Conservation (phyloP, 2,329 filamentous ascomycete genomes). For the Pseudogymnoascus sp. region DNA sequence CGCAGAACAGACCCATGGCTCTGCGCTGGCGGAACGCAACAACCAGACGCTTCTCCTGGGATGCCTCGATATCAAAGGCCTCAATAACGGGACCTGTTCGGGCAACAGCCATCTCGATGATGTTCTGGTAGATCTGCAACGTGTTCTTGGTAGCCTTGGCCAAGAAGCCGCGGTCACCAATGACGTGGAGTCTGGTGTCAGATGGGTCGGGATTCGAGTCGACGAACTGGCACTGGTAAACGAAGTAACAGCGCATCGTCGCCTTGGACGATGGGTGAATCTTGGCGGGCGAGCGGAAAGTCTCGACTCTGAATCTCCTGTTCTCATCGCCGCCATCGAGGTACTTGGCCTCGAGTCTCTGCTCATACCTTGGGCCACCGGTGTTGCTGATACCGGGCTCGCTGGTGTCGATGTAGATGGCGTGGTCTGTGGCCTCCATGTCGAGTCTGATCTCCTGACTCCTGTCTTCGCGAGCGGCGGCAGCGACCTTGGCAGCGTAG, state of each 20-base stretch:
- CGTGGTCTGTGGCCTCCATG: constrained; percentile 90
- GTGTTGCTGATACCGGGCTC: constrained; percentile 72
- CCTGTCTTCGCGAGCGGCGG: constrained; percentile 87
- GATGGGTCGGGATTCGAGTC: constrained; percentile 63
- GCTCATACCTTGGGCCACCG: constrained; percentile 82
- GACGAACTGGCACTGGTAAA: constrained; percentile 91
- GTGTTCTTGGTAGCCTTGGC: constrained; percentile 96
- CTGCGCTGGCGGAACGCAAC: constrained; percentile 91
- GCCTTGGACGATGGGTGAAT: constrained; percentile 65
- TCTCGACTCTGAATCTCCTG: constrained; percentile 87
- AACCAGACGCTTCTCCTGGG: constrained; percentile 86
- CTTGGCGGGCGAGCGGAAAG: constrained; percentile 82
- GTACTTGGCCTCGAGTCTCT: constrained; percentile 90
- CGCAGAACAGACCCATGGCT: constrained; percentile 87
- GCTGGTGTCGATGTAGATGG: constrained; percentile 97
- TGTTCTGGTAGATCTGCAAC: constrained; percentile 88
- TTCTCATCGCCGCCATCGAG: constrained; percentile 64
- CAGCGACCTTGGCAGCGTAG: constrained; percentile 93
- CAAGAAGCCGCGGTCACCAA: constrained; percentile 88
- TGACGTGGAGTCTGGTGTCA: constrained; percentile 83
- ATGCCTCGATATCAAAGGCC: constrained; percentile 89
- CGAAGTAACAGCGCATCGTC: constrained; percentile 93
- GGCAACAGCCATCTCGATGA: constrained; percentile 76
- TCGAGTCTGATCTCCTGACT: constrained; percentile 89
- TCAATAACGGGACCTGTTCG: constrained; percentile 93